Evolutionary conservation across 192 early-diverging fungal genomes (phyloP).

Genomic region (Coemansia sp.): DNA sequence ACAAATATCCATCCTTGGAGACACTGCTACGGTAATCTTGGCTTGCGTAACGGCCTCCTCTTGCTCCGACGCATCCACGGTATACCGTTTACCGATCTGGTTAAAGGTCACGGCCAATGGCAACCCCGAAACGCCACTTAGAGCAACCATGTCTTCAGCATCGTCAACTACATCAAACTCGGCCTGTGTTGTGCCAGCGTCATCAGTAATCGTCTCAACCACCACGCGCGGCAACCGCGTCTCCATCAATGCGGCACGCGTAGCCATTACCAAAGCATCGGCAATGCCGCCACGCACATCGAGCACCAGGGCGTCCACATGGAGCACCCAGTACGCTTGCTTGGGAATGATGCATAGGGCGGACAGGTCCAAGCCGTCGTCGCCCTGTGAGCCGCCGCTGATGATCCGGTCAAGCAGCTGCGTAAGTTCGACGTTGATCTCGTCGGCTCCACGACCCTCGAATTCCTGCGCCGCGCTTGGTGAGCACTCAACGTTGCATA

Average conservation of each 20-base stretch:
- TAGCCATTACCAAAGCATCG: conserved; percentile 84
- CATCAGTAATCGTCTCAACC: conserved; percentile 78
- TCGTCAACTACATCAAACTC: conserved; percentile 95
- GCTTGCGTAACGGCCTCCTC: conserved; percentile 89
- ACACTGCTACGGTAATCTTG: conserved; percentile 77
- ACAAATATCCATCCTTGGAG: conserved; percentile 77
- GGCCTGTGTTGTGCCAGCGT: conserved; percentile 70
- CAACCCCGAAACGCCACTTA: conserved; percentile 75
- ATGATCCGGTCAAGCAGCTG: conserved; percentile 79
- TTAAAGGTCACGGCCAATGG: conserved; percentile 85
- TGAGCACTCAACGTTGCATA: conserved; percentile 92
- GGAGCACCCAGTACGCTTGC: conserved; percentile 86
- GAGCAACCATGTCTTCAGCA: conserved; percentile 75
- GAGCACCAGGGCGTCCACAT: conserved; percentile 88
- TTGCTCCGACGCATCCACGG: conserved; percentile 83
- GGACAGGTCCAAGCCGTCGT: conserved; percentile 73
- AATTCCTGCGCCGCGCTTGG: conserved; percentile 82
- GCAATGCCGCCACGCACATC: conserved; percentile 85
- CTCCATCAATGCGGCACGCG: conserved; percentile 84
- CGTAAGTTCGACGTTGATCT: conserved; percentile 82
- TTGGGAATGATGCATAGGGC: conserved; percentile 90
- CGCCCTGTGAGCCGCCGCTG: conserved; percentile 67
- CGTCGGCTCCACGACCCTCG: conserved; percentile 75
- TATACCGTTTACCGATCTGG: conserved; percentile 80
- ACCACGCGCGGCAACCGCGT: conserved; percentile 82